Conservation (phyloP, 192 early-diverging fungal genomes). For the Coemansia sp. region DNA sequence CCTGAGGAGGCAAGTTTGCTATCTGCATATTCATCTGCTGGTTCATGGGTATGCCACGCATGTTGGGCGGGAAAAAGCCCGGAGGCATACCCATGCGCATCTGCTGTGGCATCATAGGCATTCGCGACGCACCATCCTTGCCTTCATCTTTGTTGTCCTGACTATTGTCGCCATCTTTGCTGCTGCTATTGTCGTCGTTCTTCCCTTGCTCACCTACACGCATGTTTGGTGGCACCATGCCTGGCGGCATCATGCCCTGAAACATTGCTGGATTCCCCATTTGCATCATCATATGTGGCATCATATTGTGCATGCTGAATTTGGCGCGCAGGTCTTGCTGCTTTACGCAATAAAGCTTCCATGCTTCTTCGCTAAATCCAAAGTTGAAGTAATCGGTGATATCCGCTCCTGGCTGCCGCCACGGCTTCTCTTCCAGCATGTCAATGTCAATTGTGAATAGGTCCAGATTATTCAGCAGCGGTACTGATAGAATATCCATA, state of each 20-base stretch:
- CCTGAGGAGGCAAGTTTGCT: slow-evolving; percentile 14
- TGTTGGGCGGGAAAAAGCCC: slow-evolving; percentile 34
- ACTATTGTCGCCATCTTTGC: slow-evolving; percentile 7
- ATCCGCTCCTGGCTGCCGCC: slow-evolving; percentile 89
- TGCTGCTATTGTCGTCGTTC: slow-evolving; percentile 8
- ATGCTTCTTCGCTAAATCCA: slow-evolving; percentile 95
- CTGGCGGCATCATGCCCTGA: slow-evolving; percentile 36
- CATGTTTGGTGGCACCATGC: slow-evolving; percentile 36
- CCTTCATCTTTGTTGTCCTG: slow-evolving; percentile 8
- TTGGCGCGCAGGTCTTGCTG: slow-evolving; percentile 86
- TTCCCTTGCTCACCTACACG: slow-evolving; percentile 7
- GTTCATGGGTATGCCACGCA: slow-evolving; percentile 43
- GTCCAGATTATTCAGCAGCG: slow-evolving; percentile 65
- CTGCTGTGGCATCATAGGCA: slow-evolving; percentile 19
- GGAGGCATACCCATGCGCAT: slow-evolving; percentile 44
- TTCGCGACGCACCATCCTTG: too few species aligned
- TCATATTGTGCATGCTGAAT: slow-evolving; percentile 57
- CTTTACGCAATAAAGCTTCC: slow-evolving; percentile 91
- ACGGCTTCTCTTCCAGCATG: slow-evolving; percentile 92
- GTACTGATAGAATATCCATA: slow-evolving; percentile 49
- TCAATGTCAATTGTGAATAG: slow-evolving; percentile 92
- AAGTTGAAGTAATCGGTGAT: slow-evolving; percentile 99
- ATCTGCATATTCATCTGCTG: slow-evolving; percentile 43
- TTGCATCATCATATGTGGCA: slow-evolving; percentile 55
- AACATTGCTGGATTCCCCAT: slow-evolving; percentile 45